phyloP scores from a whole-genome alignment of 139 green algal genomes.

The Marvania coccoides region DNA sequence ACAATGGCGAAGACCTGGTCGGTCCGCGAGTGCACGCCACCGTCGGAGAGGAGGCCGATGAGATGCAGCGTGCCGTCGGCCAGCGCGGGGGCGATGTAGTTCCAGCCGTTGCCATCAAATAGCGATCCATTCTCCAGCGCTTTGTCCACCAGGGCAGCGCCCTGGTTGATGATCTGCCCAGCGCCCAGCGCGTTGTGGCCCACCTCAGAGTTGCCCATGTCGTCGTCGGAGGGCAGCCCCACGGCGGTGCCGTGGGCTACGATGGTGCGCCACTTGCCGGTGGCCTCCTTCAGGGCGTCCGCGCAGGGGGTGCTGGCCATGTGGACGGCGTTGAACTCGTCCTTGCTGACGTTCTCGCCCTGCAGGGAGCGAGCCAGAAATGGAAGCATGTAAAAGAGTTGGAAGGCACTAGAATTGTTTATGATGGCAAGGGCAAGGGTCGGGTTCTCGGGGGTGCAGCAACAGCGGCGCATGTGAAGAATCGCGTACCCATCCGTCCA shows the following conservation, averaged over 20 bases:
- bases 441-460: not conserved
- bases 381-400: not conserved
- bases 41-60: constrained; percentile 89
- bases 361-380: not conserved
- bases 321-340: constrained; percentile 77
- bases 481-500: constrained; percentile 32
- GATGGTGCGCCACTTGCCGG: constrained; percentile 41
- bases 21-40: constrained; percentile 75
- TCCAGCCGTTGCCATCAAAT: constrained; percentile 47
- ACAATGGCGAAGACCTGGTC: constrained; percentile 71
- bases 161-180: constrained; percentile 89
- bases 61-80: constrained; percentile 85
- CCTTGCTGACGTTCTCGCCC: constrained; percentile 70
- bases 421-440: too few species aligned
- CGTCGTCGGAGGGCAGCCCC: constrained; percentile 80
- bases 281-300: constrained; percentile 47
- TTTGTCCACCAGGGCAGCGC: constrained; percentile 84
- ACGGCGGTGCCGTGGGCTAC: constrained; percentile 85
- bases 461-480: not conserved
- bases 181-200: constrained; percentile 92
- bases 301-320: constrained; percentile 61
- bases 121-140: constrained; percentile 73
- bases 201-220: constrained; percentile 89
- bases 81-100: constrained; percentile 32
- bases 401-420: too few species aligned